Base-by-base conservation (phyloP, 2,329 filamentous ascomycete species). In the Lasiodiplodia sp. region DNA sequence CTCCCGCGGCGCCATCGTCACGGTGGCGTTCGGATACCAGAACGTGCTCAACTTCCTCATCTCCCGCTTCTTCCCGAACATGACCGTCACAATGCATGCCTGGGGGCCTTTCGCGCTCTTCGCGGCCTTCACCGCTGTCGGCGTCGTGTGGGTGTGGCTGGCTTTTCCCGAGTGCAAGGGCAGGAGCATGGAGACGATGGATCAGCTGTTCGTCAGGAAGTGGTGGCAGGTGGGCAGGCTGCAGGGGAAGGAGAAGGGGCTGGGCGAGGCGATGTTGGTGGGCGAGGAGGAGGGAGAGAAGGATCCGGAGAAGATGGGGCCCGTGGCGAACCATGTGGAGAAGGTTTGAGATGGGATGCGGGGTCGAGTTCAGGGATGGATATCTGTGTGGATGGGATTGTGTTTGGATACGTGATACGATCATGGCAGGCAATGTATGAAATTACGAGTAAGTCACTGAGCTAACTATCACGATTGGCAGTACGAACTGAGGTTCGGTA, bases 1-100 rank as follows among this genome's bases (percentile, higher is more conserved):
- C 18, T n/a, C 53, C 18, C 53, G 53, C 25, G 53, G 53, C 34
- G 28, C 53, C 4, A 57, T 57, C 25, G 53, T 57, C 23, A 57
- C 53, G 7, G 18, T 57, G 16, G 25, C 53, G 23, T 57, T 57
- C 34, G 53, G 14, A 11, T 60, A 60, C 34, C 56, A 60, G 56
- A 60, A 60, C 21, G 34, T 60, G 34, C 38, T 60, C 34, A 60
- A 60, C 56, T 60, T 60, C 56, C 34, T 40, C 34, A 40, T 60
- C 7, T 40, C 56, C n/a, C 34, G 56, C 34, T 40, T 40, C 56
- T 60, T 60, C 38, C 56, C 56, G 14, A 60, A 60, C 56, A 60
- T 60, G 56, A 28, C 38, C 21, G 56, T 23, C 16, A n/a, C 37
- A 11, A 44, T 60, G 56, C 56, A 40, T 21, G 34, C 56, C n/a